Evolutionary conservation across 2,329 filamentous ascomycete species (phyloP), one percentile per base, ranked within the genome.

Genomic region (Fusarium duplospermum): DNA sequence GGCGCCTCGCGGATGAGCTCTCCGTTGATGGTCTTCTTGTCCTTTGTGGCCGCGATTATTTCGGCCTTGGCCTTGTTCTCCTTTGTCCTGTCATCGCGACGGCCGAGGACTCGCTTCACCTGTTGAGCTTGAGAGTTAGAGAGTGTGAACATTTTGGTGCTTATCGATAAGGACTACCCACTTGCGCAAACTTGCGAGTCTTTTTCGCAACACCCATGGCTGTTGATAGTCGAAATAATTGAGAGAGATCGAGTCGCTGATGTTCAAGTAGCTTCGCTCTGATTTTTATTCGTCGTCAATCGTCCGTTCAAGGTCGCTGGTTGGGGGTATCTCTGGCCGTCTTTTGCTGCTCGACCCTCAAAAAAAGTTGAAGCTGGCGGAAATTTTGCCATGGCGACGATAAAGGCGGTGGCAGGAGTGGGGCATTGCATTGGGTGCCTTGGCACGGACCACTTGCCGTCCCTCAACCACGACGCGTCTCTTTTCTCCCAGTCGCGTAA

Each of bases 201-300:
- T 92, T 94, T 87, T 97, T 98, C 73, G 92, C 90, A 77, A 95
- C 90, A 84, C 95, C 95, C 96, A 98, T 98, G 72, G 66, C 76
- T 70, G 56, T 50, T 69, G 24, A 29, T 50, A 1, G 4, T 40
- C 11, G 29, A 10, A n/a, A 61, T 11, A 20, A 18, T 40, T 35
- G 20, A 14, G 6, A 29, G 31, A 16, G 16, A 47, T 18, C 11
- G 42, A 64, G 27, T 52, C 27, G 50, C 57, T 10, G 20, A 2
- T 40, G 1, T 27, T 14, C 31, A n/a, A 6, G 20, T 10, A 18
- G 8, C 5, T 42, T 18, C 4, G 9, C 14, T 45, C 27, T 14
- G n/a, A 22, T 6, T 9, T 38, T 61, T 31, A 14, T 38, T 14
- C 7, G 57, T 42, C 29, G 62, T 29, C 18, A 42, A 60, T 36